These are phyloP conservation scores for Paraphoma chrysanthemicola DNA, from an alignment of 2,329 filamentous ascomycete genomes.

Conservation along the genomic window DNA sequence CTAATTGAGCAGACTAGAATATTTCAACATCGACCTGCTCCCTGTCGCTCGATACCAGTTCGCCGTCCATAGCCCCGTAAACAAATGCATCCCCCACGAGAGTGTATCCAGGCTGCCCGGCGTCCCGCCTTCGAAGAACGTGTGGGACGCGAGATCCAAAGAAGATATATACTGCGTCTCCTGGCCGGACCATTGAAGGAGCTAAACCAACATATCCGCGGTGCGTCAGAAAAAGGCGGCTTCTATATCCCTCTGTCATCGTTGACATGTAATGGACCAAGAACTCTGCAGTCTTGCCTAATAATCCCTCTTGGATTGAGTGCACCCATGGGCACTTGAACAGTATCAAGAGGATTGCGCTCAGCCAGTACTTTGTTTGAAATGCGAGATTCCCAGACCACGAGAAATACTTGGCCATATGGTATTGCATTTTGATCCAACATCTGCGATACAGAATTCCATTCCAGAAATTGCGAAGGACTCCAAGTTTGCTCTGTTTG, in stretches of 20 bases:
- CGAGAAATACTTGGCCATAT: neutral
- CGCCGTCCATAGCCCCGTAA: neutral
- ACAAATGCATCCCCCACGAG: neutral
- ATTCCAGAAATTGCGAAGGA: neutral
- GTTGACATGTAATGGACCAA: neutral
- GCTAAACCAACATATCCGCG: neutral
- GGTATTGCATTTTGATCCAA: neutral
- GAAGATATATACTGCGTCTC: neutral
- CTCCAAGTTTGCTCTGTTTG: neutral
- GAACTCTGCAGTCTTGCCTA: neutral
- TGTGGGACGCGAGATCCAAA: neutral
- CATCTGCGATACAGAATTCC: neutral
- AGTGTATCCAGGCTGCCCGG: neutral
- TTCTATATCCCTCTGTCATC: neutral
- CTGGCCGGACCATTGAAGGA: neutral
- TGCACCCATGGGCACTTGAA: neutral
- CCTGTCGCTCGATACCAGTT: neutral
- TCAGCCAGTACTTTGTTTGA: neutral
- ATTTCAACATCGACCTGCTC: neutral
- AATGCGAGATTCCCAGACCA: neutral
- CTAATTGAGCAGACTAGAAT: neutral
- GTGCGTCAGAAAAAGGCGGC: neutral
- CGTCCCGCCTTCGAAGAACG: neutral
- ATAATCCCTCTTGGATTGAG: neutral
- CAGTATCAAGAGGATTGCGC: neutral